Conservation (phyloP, 345 rosid species). For the Citrus unshiu region DNA sequence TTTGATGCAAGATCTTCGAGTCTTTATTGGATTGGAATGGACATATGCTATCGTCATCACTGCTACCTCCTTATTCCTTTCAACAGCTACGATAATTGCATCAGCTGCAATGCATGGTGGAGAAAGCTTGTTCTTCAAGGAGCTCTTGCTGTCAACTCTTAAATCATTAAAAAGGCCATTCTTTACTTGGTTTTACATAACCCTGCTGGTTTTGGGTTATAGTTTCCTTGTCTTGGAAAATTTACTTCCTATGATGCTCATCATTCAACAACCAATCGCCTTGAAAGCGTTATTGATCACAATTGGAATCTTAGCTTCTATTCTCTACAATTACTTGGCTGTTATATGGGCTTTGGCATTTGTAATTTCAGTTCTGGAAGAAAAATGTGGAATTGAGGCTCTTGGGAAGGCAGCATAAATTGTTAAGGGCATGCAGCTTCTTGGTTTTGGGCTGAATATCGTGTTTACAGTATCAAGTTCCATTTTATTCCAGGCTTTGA, state of each 20-base stretch:
- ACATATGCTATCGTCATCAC: constrained; percentile 9
- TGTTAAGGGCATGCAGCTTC: constrained; percentile 39
- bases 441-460: constrained; percentile 46
- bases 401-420: constrained; percentile 55
- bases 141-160: constrained; percentile 22
- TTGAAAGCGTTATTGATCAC: not conserved
- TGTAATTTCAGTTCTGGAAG: constrained; percentile 55
- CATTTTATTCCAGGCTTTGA: constrained; percentile 5
- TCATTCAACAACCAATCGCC: not conserved
- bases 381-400: constrained; percentile 47
- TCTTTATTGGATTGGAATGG: constrained; percentile 19
- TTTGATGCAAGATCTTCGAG: constrained; percentile 18
- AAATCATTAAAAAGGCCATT: constrained; percentile 39
- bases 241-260: constrained; percentile 17
- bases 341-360: constrained; percentile 46
- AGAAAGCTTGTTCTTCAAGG: constrained; percentile 19
- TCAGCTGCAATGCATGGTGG: constrained; percentile 30
- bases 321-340: constrained; percentile 31
- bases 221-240: constrained; percentile 11
- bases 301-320: constrained; percentile 5
- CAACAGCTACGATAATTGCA: constrained; percentile 28
- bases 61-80: constrained; percentile 22
- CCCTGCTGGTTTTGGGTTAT: constrained; percentile 36
- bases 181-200: constrained; percentile 34
- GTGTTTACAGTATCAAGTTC: constrained; percentile 11